Evolutionary conservation across 2,329 filamentous ascomycete genomes (phyloP).

Genomic region (Orbilia blumenaviensis): DNA sequence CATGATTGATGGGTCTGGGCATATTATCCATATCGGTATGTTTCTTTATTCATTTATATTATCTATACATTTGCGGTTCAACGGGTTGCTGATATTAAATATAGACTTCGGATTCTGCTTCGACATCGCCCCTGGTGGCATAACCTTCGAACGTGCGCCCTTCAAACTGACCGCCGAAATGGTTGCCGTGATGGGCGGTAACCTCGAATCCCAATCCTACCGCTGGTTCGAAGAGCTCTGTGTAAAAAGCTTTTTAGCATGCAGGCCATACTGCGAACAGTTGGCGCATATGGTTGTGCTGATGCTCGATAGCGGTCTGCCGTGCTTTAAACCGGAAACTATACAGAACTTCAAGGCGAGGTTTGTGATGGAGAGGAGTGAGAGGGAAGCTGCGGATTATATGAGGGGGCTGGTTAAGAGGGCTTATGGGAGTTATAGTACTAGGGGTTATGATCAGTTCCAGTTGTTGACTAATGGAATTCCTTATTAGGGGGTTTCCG

Average conservation of each 20-base stretch:
- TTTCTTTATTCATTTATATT: neutral
- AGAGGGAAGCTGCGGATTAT: slow-evolving; percentile 92
- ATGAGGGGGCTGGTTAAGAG: slow-evolving; percentile 89
- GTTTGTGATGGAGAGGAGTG: slow-evolving; percentile 89
- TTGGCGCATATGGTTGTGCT: slow-evolving; percentile 86
- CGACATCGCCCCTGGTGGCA: slow-evolving; percentile 94
- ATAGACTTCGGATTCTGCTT: slow-evolving; percentile 97
- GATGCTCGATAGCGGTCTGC: slow-evolving; percentile 95
- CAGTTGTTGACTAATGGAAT: slow-evolving; percentile 97
- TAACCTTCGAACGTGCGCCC: slow-evolving; percentile 95
- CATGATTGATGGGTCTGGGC: slow-evolving; percentile 97
- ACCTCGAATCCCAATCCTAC: slow-evolving; percentile 83
- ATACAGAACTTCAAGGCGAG: slow-evolving; percentile 90
- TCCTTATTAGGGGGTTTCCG: slow-evolving; percentile 73
- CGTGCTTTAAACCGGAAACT: slow-evolving; percentile 97
- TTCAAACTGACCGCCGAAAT: slow-evolving; percentile 99
- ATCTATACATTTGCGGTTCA: neutral
- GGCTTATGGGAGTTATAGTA: slow-evolving; percentile 89
- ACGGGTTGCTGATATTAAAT: neutral
- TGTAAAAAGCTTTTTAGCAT: slow-evolving; percentile 92
- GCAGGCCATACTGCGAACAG: slow-evolving; percentile 85
- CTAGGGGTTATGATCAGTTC: slow-evolving; percentile 96
- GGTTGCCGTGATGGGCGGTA: slow-evolving; percentile 98
- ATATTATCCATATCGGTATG: slow-evolving; percentile 85
- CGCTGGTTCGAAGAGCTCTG: slow-evolving; percentile 96